Percentiles rank a stretch among this genome's conserved stretches.
phyloP scores from a whole-genome alignment of 2,329 filamentous ascomycete species.

The Xylaria sp. region DNA sequence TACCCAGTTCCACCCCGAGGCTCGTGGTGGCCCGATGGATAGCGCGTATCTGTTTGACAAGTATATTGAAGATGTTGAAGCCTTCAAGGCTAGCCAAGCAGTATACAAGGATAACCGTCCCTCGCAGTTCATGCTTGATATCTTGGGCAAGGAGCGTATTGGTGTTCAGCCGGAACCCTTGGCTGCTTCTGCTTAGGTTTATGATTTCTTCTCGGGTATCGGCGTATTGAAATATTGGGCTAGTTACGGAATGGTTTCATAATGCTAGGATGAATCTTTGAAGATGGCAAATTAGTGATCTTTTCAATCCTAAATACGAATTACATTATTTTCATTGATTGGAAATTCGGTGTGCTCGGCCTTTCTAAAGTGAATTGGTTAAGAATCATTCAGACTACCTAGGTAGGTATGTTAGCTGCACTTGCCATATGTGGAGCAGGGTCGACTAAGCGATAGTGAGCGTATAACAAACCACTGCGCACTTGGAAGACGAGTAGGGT shows the following conservation, averaged over 20 bases:
- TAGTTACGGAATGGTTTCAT: constrained; percentile 6
- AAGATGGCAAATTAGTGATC: not conserved
- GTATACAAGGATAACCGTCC: constrained; percentile 88
- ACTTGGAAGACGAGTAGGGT: not conserved
- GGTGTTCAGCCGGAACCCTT: constrained; percentile 79
- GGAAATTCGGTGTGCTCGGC: not conserved
- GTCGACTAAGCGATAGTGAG: not conserved
- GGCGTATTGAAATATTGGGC: not conserved
- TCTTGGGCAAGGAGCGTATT: constrained; percentile 93
- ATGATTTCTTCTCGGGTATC: constrained; percentile 8
- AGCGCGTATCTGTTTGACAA: constrained; percentile 96
- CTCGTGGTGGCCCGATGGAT: constrained; percentile 96
- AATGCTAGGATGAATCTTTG: not conserved
- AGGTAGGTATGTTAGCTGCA: too few relatives aligned
- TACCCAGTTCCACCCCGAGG: constrained; percentile 98
- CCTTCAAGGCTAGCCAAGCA: constrained; percentile 86
- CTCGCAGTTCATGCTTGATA: constrained; percentile 86
- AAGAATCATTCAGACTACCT: too few relatives aligned
- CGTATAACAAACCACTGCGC: not conserved
- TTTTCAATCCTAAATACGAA: not conserved
- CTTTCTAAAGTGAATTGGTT: not conserved
- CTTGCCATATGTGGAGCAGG: not conserved
- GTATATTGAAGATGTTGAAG: constrained; percentile 88
- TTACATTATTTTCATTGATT: not conserved
- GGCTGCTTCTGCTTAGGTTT: constrained; percentile 57